Percentiles rank a stretch among this genome's conserved stretches.
phyloP scores from a whole-genome alignment of 139 green algal genomes.

The Eudorina sp. region DNA sequence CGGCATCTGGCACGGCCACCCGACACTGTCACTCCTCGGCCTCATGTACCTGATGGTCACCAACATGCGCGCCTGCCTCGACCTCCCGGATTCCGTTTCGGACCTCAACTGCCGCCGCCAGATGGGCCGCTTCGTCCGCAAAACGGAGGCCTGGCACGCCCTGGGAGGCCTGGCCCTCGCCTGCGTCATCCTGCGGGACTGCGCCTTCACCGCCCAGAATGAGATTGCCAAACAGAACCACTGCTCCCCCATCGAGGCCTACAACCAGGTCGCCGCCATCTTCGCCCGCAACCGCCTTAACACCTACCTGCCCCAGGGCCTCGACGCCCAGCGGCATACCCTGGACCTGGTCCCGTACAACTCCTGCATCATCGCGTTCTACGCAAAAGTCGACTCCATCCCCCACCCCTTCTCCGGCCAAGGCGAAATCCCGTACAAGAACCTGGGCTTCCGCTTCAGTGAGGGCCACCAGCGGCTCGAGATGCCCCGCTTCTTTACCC shows the following conservation, averaged over 20 bases:
- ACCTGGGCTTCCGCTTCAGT: background rate
- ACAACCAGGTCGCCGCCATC: too few species aligned
- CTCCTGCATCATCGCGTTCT: background rate
- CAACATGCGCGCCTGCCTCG: background rate
- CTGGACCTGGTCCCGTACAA: background rate
- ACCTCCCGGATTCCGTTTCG: background rate
- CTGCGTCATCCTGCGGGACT: background rate
- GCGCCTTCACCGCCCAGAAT: background rate
- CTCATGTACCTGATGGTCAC: background rate
- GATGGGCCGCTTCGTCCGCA: background rate
- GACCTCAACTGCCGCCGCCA: background rate
- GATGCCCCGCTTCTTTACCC: background rate
- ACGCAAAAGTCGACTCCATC: background rate
- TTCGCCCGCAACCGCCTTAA: too few species aligned
- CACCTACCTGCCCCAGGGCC: too few species aligned
- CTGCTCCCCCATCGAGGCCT: too few species aligned
- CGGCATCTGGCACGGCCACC: background rate
- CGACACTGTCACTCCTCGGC: background rate
- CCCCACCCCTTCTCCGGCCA: background rate
- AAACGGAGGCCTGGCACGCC: background rate
- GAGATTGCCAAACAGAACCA: background rate
- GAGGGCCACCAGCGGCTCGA: background rate
- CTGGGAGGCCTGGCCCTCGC: background rate
- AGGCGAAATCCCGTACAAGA: background rate
- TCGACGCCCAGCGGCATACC: background rate